A percentile compares a stretch with the other conserved stretches of the same genome.
Evolutionary conservation across 2,329 filamentous ascomycete genomes (phyloP).

Genomic region (Penicillium oxalicum): DNA sequence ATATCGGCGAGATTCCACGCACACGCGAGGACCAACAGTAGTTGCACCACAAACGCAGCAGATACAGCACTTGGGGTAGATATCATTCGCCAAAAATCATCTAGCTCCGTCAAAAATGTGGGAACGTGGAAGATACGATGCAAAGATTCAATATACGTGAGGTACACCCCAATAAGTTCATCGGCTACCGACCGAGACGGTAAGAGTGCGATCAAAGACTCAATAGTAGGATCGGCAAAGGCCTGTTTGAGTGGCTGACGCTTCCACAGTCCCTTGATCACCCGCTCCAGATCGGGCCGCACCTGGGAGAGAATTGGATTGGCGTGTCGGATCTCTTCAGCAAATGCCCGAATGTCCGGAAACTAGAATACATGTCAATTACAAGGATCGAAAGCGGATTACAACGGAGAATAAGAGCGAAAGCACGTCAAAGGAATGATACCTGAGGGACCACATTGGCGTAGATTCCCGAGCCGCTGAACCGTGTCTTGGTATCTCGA

Average conservation of each 20-base stretch:
- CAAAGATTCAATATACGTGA: conserved; percentile 36
- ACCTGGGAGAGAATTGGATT: conserved; percentile 32
- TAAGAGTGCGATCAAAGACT: conserved; percentile 28
- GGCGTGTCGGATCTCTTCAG: conserved; percentile 33
- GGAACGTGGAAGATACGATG: conserved; percentile 39
- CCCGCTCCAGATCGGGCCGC: conserved; percentile 28
- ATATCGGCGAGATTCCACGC: conserved; percentile 35
- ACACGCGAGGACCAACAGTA: conserved; percentile 35
- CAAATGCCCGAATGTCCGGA: conserved; percentile 32
- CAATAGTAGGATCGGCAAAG: conserved; percentile 26
- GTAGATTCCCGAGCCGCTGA: conserved; percentile 37
- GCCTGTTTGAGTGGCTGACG: conserved; percentile 24
- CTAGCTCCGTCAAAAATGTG: conserved; percentile 35
- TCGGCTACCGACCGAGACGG: conserved; percentile 33
- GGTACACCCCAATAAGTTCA: conserved; percentile 34
- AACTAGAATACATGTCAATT: conserved; percentile 27
- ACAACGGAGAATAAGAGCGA: not conserved
- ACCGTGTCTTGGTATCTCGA: conserved; percentile 37
- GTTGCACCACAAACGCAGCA: conserved; percentile 30
- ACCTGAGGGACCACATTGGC: conserved; percentile 38
- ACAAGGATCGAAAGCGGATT: not conserved
- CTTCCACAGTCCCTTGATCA: conserved; percentile 30
- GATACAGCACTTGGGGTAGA: conserved; percentile 24
- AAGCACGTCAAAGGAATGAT: not conserved
- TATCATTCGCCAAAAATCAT: conserved; percentile 30